phyloP scores from a whole-genome alignment of 495 filamentous ascomycete species.

The Neurospora sp. region DNA sequence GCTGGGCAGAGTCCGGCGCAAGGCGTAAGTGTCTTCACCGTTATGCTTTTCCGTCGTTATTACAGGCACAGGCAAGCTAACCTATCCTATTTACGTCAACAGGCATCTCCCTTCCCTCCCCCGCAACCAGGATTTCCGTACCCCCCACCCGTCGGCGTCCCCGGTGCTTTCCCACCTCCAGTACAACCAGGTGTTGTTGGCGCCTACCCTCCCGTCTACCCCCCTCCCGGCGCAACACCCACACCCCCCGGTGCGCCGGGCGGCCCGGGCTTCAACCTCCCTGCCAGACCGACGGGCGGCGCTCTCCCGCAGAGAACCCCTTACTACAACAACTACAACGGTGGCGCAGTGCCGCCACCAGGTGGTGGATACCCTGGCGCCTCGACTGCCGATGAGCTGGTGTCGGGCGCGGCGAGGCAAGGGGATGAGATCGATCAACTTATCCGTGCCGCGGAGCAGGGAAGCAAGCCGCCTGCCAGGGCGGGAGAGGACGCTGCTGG shows the following conservation, averaged over 20 bases:
- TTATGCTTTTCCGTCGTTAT: no score
- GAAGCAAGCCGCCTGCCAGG: conserved; percentile 40
- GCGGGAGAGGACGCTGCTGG: conserved; percentile 27
- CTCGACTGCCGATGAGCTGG: conserved; percentile 54
- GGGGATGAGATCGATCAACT: conserved; percentile 44
- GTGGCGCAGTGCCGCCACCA: conserved; percentile 3
- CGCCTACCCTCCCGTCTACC: conserved; percentile 22
- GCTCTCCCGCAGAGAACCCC: conserved; percentile 25
- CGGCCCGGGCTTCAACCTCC: conserved; percentile 23
- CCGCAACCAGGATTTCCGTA: conserved; percentile 30
- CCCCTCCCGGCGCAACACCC: conserved; percentile 9
- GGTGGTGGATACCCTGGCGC: conserved; percentile 3
- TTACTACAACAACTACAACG: conserved; percentile 13
- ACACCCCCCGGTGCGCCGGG: neutral
- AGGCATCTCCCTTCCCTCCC: conserved; percentile 34
- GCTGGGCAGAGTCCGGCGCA: conserved; percentile 43
- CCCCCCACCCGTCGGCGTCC: conserved; percentile 5
- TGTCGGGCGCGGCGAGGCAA: conserved; percentile 38
- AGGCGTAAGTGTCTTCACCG: conserved; percentile 27
- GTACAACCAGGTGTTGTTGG: conserved; percentile 18
- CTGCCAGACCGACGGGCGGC: conserved; percentile 29
- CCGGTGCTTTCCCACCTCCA: conserved; percentile 21
- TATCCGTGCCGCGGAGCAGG: conserved; percentile 48
- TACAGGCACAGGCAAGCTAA: neutral
- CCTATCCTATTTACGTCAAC: neutral